phyloP scores from a whole-genome alignment of 768 basidiomycete genomes.

The Kwoniella sp. region DNA sequence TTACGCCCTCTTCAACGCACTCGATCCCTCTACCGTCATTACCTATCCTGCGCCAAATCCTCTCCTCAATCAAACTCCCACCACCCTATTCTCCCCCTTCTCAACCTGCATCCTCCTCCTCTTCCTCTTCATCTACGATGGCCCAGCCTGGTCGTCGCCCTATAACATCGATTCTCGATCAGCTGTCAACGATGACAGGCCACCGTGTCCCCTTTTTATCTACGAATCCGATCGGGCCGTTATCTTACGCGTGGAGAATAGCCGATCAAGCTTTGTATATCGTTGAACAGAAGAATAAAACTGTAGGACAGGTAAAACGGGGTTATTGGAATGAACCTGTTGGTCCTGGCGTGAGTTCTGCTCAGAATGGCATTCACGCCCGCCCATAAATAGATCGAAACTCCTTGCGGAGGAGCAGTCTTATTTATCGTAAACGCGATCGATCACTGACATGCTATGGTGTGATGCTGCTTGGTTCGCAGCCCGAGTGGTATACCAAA shows the following conservation, averaged over 20 bases:
- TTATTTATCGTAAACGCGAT: too few relatives aligned
- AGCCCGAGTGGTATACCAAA: conserved; percentile 47
- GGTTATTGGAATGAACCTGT: conserved; percentile 43
- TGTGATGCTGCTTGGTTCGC: background rate
- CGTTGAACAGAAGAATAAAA: conserved; percentile 17
- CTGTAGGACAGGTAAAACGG: conserved; percentile 11
- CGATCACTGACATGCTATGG: too few relatives aligned
- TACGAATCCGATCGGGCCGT: conserved; percentile 39
- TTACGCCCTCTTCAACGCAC: conserved; percentile 30
- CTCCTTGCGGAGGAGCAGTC: background rate
- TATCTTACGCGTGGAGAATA: conserved; percentile 44
- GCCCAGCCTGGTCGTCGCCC: background rate
- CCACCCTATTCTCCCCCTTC: conserved; percentile 19
- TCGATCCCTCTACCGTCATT: conserved; percentile 40
- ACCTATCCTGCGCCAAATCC: conserved; percentile 17
- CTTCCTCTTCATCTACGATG: conserved; percentile 12
- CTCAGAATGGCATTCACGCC: too few relatives aligned
- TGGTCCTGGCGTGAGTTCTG: conserved; percentile 42
- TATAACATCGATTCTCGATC: conserved; percentile 13
- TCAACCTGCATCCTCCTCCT: conserved; percentile 8
- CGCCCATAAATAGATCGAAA: background rate
- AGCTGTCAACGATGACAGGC: background rate
- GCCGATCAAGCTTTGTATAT: conserved; percentile 34
- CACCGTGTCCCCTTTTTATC: conserved; percentile 29
- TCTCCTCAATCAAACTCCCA: conserved; percentile 9